Conservation (phyloP, 306 rosid genomes). For the Trichosanthes truncata region DNA sequence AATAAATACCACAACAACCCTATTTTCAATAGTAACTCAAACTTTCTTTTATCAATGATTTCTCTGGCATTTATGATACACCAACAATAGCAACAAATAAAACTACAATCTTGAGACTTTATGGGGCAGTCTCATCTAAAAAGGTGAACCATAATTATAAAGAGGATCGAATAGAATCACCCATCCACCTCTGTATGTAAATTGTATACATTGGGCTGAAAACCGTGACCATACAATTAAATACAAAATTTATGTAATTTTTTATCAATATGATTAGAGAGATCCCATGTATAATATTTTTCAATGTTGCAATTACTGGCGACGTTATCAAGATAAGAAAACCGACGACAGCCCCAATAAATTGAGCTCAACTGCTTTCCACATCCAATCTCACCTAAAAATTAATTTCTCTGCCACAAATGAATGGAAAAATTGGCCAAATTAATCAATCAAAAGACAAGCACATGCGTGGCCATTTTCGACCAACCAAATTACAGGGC, state of each 20-base stretch:
- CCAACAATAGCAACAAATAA: no score
- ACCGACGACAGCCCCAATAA: not conserved
- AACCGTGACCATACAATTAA: no score
- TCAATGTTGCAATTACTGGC: not conserved
- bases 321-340: not conserved
- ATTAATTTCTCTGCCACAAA: not conserved
- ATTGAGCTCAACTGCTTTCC: not conserved
- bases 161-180: not conserved
- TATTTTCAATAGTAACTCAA: no score
- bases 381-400: not conserved
- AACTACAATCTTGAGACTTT: no score
- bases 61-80: no score
- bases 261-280: not conserved
- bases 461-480: not conserved
- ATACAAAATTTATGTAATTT: no score
- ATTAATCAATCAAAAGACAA: not conserved
- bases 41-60: no score
- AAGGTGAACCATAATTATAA: not conserved
- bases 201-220: no score
- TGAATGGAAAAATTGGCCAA: no score
- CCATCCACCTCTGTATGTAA: not conserved
- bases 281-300: not conserved
- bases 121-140: not conserved
- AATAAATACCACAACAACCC: no score
- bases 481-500: not conserved